Percentiles rank a stretch among this genome's conserved stretches.
These are phyloP conservation scores for Leccinum longicurvipes DNA, from an alignment of 768 basidiomycete species.

Conservation along the genomic window DNA sequence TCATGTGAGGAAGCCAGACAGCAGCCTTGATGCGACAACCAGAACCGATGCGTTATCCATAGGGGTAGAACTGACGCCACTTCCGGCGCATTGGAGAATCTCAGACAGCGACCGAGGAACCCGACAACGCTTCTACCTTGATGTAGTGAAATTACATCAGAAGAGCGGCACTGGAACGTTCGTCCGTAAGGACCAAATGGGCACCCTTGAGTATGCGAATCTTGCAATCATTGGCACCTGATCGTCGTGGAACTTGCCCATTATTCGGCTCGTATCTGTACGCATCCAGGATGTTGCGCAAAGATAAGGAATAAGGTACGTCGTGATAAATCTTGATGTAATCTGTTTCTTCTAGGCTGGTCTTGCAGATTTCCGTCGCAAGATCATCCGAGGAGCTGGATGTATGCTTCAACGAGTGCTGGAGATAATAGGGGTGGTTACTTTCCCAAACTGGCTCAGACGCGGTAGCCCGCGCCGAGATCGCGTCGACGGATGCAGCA, in stretches of 20 bases:
- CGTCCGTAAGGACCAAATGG: conserved; percentile 47
- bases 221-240: conserved; percentile 32
- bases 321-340: conserved; percentile 63
- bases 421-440: conserved; percentile 22
- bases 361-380: conserved; percentile 14
- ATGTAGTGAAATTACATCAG: conserved; percentile 32
- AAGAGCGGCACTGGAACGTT: conserved; percentile 41
- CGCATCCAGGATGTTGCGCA: conserved; percentile 50
- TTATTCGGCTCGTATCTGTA: conserved; percentile 38
- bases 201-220: conserved; percentile 47
- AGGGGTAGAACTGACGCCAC: conserved; percentile 22
- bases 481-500: conserved; percentile 21
- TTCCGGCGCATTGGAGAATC: conserved; percentile 20
- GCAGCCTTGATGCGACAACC: conserved; percentile 5
- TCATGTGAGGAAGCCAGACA: conserved; percentile 15
- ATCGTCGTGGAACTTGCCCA: conserved; percentile 18
- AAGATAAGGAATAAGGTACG: conserved; percentile 41
- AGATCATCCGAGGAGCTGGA: conserved; percentile 6
- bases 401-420: conserved; percentile 13
- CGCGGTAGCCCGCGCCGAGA: conserved; percentile 7
- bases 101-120: conserved; percentile 6
- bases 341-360: conserved; percentile 37
- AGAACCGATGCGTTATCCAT: conserved; percentile 1
- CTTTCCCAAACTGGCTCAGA: conserved; percentile 24
- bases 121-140: conserved; percentile 15